A percentile compares a stretch with the other conserved stretches of the same genome.
These are phyloP conservation scores for Chrysanthemum makinoi DNA, from an alignment of 129 eudicot species.

Conservation along the genomic window DNA sequence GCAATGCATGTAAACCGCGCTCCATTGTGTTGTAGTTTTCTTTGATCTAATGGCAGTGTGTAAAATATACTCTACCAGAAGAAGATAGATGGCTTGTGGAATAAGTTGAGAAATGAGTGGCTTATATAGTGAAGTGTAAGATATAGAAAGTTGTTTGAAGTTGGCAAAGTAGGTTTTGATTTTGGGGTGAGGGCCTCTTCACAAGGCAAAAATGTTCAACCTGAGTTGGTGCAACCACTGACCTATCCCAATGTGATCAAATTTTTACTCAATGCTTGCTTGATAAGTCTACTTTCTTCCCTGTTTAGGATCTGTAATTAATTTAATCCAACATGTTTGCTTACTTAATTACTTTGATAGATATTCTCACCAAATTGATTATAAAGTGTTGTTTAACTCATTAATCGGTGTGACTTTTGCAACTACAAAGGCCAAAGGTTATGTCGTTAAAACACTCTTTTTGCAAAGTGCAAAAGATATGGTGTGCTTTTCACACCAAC, in stretches of 20 bases:
- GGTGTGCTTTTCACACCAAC: slow-evolving; percentile 13
- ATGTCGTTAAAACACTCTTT: slow-evolving; percentile 4
- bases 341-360: slow-evolving; percentile 24
- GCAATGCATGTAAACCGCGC: slow-evolving; percentile 23
- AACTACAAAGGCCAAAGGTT: slow-evolving; percentile 21
- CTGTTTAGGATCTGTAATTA: slow-evolving; percentile 5
- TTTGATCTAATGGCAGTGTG: slow-evolving; percentile 1
- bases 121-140: slow-evolving; percentile 47
- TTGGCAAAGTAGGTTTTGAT: slow-evolving; percentile 84
- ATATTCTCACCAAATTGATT: slow-evolving; percentile 26
- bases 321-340: slow-evolving; percentile 3
- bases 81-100: slow-evolving; percentile 39
- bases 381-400: slow-evolving; percentile 3
- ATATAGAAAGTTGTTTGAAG: slow-evolving; percentile 53
- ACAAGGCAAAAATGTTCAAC: slow-evolving; percentile 46
- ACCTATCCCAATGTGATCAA: slow-evolving; percentile 42
- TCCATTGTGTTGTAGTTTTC: slow-evolving; percentile 29
- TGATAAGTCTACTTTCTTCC: slow-evolving; percentile 36
- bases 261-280: slow-evolving; percentile 45
- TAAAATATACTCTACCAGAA: not conserved
- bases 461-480: slow-evolving; percentile 19
- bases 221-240: slow-evolving; percentile 91
- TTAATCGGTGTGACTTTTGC: not conserved
- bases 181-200: slow-evolving; percentile 39
- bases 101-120: slow-evolving; percentile 24